These are phyloP conservation scores for Gomphus sp. DNA, from an alignment of 1,284 basidiomycete species.

Conservation along the genomic window DNA sequence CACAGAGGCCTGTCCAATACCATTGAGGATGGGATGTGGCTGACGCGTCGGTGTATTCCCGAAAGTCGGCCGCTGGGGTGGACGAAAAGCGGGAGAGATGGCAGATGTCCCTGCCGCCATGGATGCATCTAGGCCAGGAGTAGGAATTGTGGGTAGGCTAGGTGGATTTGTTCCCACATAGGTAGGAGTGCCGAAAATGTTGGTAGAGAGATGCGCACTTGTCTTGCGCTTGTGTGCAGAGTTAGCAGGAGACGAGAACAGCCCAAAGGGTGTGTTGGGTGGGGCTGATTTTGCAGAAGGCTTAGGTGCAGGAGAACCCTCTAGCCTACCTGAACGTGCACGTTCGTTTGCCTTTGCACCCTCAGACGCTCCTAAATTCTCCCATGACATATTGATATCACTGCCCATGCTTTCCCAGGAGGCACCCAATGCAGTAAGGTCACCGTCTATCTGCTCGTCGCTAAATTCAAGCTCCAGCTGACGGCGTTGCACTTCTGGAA, in stretches of 20 bases:
- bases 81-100: not conserved
- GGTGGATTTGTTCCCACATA: not conserved
- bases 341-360: not conserved
- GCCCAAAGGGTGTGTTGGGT: not conserved
- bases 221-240: not conserved
- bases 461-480: conserved; percentile 45
- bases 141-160: not conserved
- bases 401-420: conserved; percentile 15
- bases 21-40: not conserved
- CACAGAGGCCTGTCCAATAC: not conserved
- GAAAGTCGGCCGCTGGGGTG: not conserved
- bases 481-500: conserved; percentile 49
- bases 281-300: not conserved
- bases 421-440: not conserved
- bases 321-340: conserved; percentile 1
- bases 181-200: not conserved
- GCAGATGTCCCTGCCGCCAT: not conserved
- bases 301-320: conserved; percentile 3
- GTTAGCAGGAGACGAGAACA: not conserved
- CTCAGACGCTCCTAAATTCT: conserved; percentile 24
- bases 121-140: not conserved
- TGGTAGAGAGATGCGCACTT: not conserved
- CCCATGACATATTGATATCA: conserved; percentile 41
- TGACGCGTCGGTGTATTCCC: no score
- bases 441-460: conserved; percentile 10